phyloP scores from a whole-genome alignment of 2,329 filamentous ascomycete genomes.

The Sclerotinia glacialis region DNA sequence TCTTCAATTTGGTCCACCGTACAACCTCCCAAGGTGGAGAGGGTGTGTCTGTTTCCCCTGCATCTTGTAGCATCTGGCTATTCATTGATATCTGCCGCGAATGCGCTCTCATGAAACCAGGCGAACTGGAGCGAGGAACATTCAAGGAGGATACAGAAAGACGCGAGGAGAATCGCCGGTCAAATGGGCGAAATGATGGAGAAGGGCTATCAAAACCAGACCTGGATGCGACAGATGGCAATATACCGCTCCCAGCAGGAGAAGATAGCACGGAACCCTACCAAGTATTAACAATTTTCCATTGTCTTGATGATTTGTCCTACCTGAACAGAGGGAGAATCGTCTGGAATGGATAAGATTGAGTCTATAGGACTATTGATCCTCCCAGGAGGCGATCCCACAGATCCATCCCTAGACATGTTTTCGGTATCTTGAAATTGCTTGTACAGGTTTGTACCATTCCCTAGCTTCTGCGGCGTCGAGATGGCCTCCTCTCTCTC shows the following conservation, averaged over 20 bases:
- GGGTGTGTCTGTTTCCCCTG: slow-evolving; percentile 64
- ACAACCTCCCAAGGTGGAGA: slow-evolving; percentile 95
- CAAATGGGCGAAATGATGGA: slow-evolving; percentile 87
- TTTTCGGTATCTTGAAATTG: slow-evolving; percentile 43
- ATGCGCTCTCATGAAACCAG: slow-evolving; percentile 68
- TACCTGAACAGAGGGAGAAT: slow-evolving; percentile 81
- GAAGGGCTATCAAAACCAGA: slow-evolving; percentile 67
- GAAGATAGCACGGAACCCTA: slow-evolving; percentile 63
- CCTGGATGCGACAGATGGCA: slow-evolving; percentile 66
- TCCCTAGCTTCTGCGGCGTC: slow-evolving; percentile 37
- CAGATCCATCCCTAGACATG: slow-evolving; percentile 52
- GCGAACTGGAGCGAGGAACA: slow-evolving; percentile 67
- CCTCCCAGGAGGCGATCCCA: slow-evolving; percentile 52
- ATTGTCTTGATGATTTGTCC: slow-evolving; percentile 29
- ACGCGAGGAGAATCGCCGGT: slow-evolving; percentile 88
- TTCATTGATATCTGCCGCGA: slow-evolving; percentile 78
- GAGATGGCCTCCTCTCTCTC: slow-evolving; percentile 31
- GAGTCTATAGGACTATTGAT: slow-evolving; percentile 68
- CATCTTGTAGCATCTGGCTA: slow-evolving; percentile 63
- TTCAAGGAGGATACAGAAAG: slow-evolving; percentile 58
- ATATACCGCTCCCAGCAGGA: slow-evolving; percentile 70
- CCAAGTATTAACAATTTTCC: slow-evolving; percentile 22
- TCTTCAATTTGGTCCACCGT: slow-evolving; percentile 89
- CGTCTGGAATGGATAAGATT: slow-evolving; percentile 71
- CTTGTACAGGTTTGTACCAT: slow-evolving; percentile 40